Evolutionary conservation across 768 basidiomycete species (phyloP), one percentile per base, ranked within the genome.

Genomic region (Filobasidium floriforme): DNA sequence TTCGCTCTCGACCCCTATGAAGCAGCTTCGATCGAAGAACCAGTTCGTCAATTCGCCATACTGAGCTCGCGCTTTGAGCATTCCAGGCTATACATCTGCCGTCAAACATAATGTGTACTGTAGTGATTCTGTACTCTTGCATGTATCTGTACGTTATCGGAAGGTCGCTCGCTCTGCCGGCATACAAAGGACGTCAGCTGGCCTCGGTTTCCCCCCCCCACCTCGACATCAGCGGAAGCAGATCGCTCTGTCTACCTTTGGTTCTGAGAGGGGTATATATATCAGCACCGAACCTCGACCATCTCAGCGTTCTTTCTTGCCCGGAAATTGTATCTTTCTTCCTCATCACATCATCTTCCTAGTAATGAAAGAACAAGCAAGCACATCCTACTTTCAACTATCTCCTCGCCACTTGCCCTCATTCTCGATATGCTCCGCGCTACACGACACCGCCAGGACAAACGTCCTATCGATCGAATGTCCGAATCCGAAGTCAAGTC

Each of bases 21-120:
- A 70, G 62, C 66, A 73, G 66, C 59, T 75, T 11, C 60, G 71
- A 44, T 74, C 73, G 9, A 68, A 70, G n/a, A 72, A 68, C 43
- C 62, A 71, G n/a, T 70, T 77, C 41, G 76, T 77, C 41, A 66
- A 77, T 51, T 71, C 72, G 54, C 74, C 73, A 18, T 77, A 75
- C 55, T 73, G 68, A 57, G 32, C 32, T 49, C 46, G 46, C 2
- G 5, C 4, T 26, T 32, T 6, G 54, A 15, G 15, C 4, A n/a
- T 22, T 54, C 54, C 24, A 4, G 29, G 54, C 14, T 24, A 57
- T 37, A 37, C 32, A 37, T 37, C 54, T 32, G 54, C 26, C 26
- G 22, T 57, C 54, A 28, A 7, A 4, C 26, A 57, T 32, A 32
- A 49, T 49, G 46, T 49, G 46, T 49, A 49, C 12, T 49, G 22